Conservation (phyloP, 768 basidiomycete species). For the Filobasidium wieringae region DNA sequence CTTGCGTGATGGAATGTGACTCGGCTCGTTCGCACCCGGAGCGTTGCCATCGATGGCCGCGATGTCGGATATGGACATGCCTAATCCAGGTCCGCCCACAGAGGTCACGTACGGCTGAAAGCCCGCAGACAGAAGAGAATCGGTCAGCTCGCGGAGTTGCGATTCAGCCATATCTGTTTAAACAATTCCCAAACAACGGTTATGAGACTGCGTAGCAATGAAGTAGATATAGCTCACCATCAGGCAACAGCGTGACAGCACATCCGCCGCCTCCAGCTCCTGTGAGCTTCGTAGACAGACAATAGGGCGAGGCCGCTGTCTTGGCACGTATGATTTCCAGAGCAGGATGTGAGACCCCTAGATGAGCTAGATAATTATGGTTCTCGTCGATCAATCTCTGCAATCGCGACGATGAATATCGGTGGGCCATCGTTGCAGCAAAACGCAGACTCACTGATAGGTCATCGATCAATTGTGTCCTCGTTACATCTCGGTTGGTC, state of each 20-base stretch:
- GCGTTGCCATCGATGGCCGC: constrained; percentile 1
- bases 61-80: constrained; percentile 42
- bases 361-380: constrained; percentile 65
- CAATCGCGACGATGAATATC: background rate
- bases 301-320: constrained; percentile 54
- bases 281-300: constrained; percentile 69
- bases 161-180: constrained; percentile 58
- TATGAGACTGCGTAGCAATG: background rate
- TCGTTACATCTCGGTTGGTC: constrained; percentile 46
- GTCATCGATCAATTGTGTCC: constrained; percentile 49
- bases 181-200: background rate
- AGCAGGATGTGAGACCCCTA: constrained; percentile 83
- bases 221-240: constrained; percentile 49
- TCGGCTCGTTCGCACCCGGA: constrained; percentile 3
- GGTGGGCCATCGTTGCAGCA: background rate
- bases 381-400: constrained; percentile 80
- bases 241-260: constrained; percentile 85
- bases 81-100: constrained; percentile 86
- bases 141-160: constrained; percentile 50
- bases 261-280: constrained; percentile 99
- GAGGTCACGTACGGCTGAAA: constrained; percentile 81
- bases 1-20: background rate
- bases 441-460: constrained; percentile 52
- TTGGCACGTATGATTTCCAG: constrained; percentile 69
- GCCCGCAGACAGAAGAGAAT: constrained; percentile 50